Evolutionary conservation across 371 early-diverging fungal genomes (phyloP).

Genomic region (Entomophthora muscae): DNA sequence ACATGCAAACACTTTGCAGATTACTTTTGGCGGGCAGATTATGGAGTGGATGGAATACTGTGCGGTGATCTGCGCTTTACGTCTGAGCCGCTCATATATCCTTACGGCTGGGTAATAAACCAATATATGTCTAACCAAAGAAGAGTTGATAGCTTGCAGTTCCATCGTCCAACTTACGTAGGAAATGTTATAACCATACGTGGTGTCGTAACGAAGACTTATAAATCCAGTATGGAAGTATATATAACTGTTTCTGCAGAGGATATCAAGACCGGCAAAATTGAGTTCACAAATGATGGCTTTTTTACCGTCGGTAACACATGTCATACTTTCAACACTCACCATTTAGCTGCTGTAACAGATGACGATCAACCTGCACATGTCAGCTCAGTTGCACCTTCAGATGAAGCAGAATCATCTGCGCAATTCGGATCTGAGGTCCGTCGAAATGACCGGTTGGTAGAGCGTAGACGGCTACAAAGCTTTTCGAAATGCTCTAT

Average conservation of each 20-base stretch:
- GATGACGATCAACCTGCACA: neutral
- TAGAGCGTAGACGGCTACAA: neutral
- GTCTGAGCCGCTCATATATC: constrained; percentile 30
- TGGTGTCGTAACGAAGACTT: constrained; percentile 27
- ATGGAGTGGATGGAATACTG: constrained; percentile 61
- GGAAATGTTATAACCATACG: constrained; percentile 35
- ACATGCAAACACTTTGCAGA: constrained; percentile 47
- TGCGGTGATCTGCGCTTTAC: constrained; percentile 40
- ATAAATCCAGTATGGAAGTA: constrained; percentile 32
- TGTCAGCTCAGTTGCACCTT: neutral
- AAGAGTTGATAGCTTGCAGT: constrained; percentile 30
- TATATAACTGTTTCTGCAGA: constrained; percentile 16
- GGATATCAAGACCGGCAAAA: neutral
- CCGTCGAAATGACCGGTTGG: neutral
- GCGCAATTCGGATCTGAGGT: neutral
- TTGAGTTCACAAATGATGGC: constrained; percentile 7
- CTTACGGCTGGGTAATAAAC: constrained; percentile 35
- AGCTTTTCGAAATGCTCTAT: neutral
- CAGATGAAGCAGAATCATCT: neutral
- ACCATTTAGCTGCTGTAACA: neutral
- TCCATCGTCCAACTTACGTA: constrained; percentile 28
- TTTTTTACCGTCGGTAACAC: constrained; percentile 7
- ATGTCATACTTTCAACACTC: neutral
- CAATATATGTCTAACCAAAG: neutral
- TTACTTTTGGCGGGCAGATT: constrained; percentile 67